Conservation (phyloP, 1,284 basidiomycete genomes). For the Cutaneotrichosporon sp. region DNA sequence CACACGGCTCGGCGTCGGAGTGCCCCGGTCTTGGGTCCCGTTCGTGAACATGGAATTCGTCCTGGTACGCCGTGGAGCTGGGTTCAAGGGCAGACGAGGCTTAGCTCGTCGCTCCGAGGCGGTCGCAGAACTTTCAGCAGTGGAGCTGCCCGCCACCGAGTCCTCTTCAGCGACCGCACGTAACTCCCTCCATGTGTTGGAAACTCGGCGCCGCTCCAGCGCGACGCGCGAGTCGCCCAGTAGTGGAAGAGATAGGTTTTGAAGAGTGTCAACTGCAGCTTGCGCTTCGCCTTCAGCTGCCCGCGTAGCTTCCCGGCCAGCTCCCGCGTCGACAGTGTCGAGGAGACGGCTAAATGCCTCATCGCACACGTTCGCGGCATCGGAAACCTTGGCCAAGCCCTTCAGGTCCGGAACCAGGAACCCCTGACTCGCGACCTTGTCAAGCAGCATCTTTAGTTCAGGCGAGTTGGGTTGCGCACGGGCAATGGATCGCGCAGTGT, state of each 20-base stretch:
- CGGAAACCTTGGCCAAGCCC: slow-evolving; percentile 24
- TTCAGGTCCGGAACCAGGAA: slow-evolving; percentile 19
- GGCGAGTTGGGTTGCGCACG: slow-evolving; percentile 1
- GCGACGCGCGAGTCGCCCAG: slow-evolving; percentile 29
- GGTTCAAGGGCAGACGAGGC: not conserved
- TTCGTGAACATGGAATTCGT: not conserved
- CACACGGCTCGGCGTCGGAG: not conserved
- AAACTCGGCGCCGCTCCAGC: slow-evolving; percentile 27
- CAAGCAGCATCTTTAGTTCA: slow-evolving; percentile 15
- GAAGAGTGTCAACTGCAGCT: slow-evolving; percentile 10
- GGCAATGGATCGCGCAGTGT: slow-evolving; percentile 21
- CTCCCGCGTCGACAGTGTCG: slow-evolving; percentile 27
- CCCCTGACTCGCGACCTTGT: slow-evolving; percentile 16
- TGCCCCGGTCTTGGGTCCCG: not conserved
- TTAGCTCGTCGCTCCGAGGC: not conserved
- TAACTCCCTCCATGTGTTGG: slow-evolving; percentile 29
- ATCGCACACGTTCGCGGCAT: slow-evolving; percentile 29
- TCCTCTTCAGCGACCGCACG: slow-evolving; percentile 25
- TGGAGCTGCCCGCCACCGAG: not conserved
- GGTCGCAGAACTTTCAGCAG: not conserved
- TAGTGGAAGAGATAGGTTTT: slow-evolving; percentile 17
- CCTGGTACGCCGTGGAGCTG: not conserved
- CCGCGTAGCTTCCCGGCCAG: not conserved
- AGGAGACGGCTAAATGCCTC: slow-evolving; percentile 29
- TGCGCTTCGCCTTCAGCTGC: slow-evolving; percentile 12